Conservation (phyloP, 2,329 filamentous ascomycete genomes). For the Aureobasidium sp. region DNA sequence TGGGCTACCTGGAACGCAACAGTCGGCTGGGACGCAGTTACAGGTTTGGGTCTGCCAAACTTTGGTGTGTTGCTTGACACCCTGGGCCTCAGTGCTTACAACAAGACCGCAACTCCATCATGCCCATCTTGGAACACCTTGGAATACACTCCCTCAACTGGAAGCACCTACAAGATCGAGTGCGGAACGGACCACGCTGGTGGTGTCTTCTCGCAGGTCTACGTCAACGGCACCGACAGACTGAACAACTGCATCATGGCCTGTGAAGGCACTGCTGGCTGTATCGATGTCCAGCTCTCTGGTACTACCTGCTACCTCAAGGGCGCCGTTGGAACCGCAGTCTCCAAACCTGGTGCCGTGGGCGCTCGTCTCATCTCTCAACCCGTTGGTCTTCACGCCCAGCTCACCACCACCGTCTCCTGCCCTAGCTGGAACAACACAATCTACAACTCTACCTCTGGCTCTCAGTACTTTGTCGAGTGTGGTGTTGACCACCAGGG, state of each 20-base stretch:
- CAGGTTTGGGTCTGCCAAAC: slow-evolving; percentile 26
- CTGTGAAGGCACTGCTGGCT: slow-evolving; percentile 21
- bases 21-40: slow-evolving; percentile 29
- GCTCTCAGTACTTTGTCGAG: slow-evolving; percentile 23
- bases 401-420: slow-evolving; percentile 11
- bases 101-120: not conserved
- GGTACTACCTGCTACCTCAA: slow-evolving; percentile 28
- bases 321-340: slow-evolving; percentile 16
- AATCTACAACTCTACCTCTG: slow-evolving; percentile 14
- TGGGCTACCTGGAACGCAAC: slow-evolving; percentile 5
- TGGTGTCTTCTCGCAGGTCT: slow-evolving; percentile 22
- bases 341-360: slow-evolving; percentile 16
- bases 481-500: slow-evolving; percentile 29
- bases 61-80: slow-evolving; percentile 15
- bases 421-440: slow-evolving; percentile 22
- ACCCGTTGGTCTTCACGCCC: not conserved
- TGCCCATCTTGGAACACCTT: slow-evolving; percentile 22
- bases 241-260: slow-evolving; percentile 22
- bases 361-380: slow-evolving; percentile 19
- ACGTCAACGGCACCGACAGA: slow-evolving; percentile 21
- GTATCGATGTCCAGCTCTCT: slow-evolving; percentile 24
- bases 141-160: slow-evolving; percentile 20
- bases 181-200: slow-evolving; percentile 26
- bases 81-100: slow-evolving; percentile 2
- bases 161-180: slow-evolving; percentile 23